A percentile compares a stretch with the other conserved stretches of the same genome.
Conservation (phyloP, 2,329 filamentous ascomycete species). For the Kalmusia sp. region DNA sequence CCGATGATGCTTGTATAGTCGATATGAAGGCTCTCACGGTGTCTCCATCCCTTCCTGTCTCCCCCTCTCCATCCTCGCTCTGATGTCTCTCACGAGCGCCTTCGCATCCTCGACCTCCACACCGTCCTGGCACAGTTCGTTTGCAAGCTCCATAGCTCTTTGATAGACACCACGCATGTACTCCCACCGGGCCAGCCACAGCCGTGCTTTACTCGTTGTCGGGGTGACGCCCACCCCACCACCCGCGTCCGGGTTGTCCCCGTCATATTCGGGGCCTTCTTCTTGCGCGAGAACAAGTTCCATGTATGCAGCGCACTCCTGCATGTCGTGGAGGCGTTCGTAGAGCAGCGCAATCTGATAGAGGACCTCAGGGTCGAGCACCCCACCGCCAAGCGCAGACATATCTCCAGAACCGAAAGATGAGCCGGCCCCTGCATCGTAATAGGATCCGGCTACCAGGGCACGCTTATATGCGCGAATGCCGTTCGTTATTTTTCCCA, state of each 20-base stretch:
- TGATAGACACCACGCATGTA: slow-evolving; percentile 77
- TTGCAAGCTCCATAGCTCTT: slow-evolving; percentile 80
- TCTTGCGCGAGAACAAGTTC: slow-evolving; percentile 94
- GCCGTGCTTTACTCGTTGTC: slow-evolving; percentile 87
- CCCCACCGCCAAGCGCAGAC: slow-evolving; percentile 51
- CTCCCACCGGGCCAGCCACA: slow-evolving; percentile 90
- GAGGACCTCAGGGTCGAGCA: slow-evolving; percentile 89
- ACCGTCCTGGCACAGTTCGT: slow-evolving; percentile 93
- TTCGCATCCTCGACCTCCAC: slow-evolving; percentile 98
- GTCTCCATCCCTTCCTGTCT: slow-evolving; percentile 22
- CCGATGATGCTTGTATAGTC: neutral
- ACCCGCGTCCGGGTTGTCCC: slow-evolving; percentile 47
- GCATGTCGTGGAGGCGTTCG: slow-evolving; percentile 77
- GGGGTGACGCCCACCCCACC: slow-evolving; percentile 83
- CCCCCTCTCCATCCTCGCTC: slow-evolving; percentile 71
- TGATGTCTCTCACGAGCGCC: slow-evolving; percentile 84
- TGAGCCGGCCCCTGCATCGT: slow-evolving; percentile 67
- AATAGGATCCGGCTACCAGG: slow-evolving; percentile 84
- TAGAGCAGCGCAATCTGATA: slow-evolving; percentile 91
- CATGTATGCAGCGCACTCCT: slow-evolving; percentile 92
- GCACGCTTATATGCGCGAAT: slow-evolving; percentile 96
- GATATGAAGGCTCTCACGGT: neutral
- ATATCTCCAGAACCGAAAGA: slow-evolving; percentile 57
- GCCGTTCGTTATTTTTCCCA: slow-evolving; percentile 84
- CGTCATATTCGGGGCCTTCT: slow-evolving; percentile 65